A percentile compares a stretch with the other conserved stretches of the same genome.
These are phyloP conservation scores for Ustilago vetiveriae DNA, from an alignment of 1,284 basidiomycete genomes.

Conservation along the genomic window DNA sequence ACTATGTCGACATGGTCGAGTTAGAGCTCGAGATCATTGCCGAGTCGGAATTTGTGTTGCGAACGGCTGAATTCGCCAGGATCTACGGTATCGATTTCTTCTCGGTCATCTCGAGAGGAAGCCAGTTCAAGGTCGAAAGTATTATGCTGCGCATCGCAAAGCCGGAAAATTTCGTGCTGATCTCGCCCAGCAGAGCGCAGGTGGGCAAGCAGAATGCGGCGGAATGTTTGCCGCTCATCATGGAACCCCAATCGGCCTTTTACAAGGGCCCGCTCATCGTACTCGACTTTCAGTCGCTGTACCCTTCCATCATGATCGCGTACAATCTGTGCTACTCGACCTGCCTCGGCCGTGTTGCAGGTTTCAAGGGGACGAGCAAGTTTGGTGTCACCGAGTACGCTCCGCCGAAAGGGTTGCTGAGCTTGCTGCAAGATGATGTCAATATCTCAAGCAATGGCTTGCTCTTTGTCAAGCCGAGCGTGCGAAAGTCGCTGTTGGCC, in stretches of 20 bases:
- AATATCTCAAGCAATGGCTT: constrained; percentile 80
- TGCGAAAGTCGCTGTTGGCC: constrained; percentile 84
- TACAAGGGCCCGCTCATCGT: constrained; percentile 91
- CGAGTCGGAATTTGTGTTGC: constrained; percentile 58
- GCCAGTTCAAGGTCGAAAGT: constrained; percentile 97
- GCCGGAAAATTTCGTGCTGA: constrained; percentile 76
- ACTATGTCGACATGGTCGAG: constrained; percentile 53
- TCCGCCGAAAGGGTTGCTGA: constrained; percentile 74
- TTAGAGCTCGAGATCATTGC: constrained; percentile 56
- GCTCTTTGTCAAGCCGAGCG: constrained; percentile 85
- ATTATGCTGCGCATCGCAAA: constrained; percentile 99
- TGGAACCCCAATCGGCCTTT: constrained; percentile 91
- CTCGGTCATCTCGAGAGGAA: constrained; percentile 91
- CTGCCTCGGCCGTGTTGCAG: constrained; percentile 85
- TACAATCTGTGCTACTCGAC: constrained; percentile 81
- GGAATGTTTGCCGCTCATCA: constrained; percentile 90
- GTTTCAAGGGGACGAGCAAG: constrained; percentile 87
- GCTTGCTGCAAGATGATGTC: constrained; percentile 33
- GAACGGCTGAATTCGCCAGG: constrained; percentile 82
- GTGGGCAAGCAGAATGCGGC: constrained; percentile 86
- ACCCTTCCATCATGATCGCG: constrained; percentile 97
- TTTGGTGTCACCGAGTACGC: constrained; percentile 81
- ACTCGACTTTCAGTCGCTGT: constrained; percentile 93
- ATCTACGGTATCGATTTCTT: constrained; percentile 97
- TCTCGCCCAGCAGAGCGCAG: constrained; percentile 59